Conservation (phyloP, 2,329 filamentous ascomycete species). For the Sphaerulina populicola region DNA sequence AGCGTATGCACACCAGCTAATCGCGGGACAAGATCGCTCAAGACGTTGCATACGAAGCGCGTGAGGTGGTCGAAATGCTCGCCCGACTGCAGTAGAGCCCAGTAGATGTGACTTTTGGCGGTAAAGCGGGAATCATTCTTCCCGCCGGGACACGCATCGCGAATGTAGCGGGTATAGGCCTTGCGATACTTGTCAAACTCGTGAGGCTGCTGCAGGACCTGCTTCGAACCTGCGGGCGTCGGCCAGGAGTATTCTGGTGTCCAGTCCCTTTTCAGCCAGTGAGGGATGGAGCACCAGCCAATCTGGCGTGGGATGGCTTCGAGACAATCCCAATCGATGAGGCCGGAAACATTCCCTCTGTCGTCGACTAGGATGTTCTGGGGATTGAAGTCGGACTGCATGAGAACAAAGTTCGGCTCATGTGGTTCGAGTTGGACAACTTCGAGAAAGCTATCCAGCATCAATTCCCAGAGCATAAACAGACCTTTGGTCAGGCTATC, state of each 20-base stretch:
- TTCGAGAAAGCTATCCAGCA: constrained; percentile 15
- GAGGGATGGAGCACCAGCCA: constrained; percentile 14
- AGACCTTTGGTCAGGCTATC: constrained; percentile 6
- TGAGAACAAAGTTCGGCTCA: constrained; percentile 16
- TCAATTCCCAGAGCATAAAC: constrained; percentile 13
- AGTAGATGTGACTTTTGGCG: constrained; percentile 18
- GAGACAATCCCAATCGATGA: constrained; percentile 20
- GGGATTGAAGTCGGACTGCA: constrained; percentile 20
- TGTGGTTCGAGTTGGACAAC: constrained; percentile 5
- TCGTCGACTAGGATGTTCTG: constrained; percentile 18
- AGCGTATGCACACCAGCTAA: constrained; percentile 2
- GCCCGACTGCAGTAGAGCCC: constrained; percentile 9
- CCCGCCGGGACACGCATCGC: constrained; percentile 9
- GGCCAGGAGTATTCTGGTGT: constrained; percentile 14
- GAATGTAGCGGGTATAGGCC: constrained; percentile 14
- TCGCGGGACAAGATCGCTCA: constrained; percentile 14
- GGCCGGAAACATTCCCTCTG: constrained; percentile 10
- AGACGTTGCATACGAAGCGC: constrained; percentile 15
- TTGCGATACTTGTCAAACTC: constrained; percentile 15
- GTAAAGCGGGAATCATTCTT: constrained; percentile 13
- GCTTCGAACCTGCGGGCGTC: neutral
- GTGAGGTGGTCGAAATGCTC: constrained; percentile 14
- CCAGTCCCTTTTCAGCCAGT: constrained; percentile 17
- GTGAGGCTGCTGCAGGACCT: constrained; percentile 9
- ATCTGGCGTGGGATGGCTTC: constrained; percentile 16